Base-by-base conservation (phyloP, 805 yeast species). In the Ogataea sp. region DNA sequence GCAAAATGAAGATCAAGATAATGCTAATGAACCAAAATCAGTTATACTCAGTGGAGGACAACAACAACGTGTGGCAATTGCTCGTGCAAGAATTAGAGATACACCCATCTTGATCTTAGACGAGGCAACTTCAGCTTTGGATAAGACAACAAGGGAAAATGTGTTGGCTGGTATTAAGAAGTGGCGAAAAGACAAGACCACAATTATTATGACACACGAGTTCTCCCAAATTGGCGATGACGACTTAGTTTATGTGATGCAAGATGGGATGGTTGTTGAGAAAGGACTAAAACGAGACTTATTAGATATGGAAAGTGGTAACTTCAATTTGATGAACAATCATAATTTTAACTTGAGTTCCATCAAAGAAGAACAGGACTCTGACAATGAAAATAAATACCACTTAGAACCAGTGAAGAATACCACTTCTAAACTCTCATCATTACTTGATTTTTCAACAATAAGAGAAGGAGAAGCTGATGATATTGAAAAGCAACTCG, bases 51-150 rank as follows among this genome's bases (percentile, higher is more conserved):
- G 96, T 46, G 97, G 97, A 4, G 99, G 99, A 0, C 96, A 93
- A 56, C 74, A 70, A 40, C 98, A 93, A 59, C 66, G 89, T 44
- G 67, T 93, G 2, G 83, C 90, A 0, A 51, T 93, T 23, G 96
- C 97, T 0, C 68, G 97, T 39, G 97, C 97, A 0, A 68, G 68
- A 40, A 42, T 88, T 3, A 68, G 86, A 44, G 72, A 93, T 51
- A 59, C 94, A 0, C 85, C 89, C 0, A 70, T 93, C 5, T 60
- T 90, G 43, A 71, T 93, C 2, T 62, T 89, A 21, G 99, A 93
- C 61, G 99, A 93, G 55, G 74, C 93, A 4, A 63, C 85, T 2
- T 80, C 93, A 36, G 96, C 96, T 0, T 60, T 93, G 40, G 97
- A 93, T 55, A 54, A 61, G 2, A 50, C 48, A 0, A 69, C 70